Evolutionary conservation across 208 protist species (phyloP).

Genomic region (Trypanosoma rangeli): DNA sequence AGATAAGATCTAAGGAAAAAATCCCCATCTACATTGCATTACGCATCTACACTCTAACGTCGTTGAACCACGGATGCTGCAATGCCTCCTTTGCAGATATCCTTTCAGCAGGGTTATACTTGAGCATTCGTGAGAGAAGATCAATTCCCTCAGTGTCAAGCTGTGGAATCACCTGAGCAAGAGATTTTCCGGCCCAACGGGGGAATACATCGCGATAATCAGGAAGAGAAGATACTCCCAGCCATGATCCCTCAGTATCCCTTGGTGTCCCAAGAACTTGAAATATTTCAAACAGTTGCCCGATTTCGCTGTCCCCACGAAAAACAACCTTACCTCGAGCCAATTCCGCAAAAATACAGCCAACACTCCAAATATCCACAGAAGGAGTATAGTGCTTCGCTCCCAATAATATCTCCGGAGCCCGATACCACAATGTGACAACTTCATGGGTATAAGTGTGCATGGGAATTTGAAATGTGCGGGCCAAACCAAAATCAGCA

Average conservation of each 20-base stretch:
- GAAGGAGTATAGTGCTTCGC: constrained; percentile 98
- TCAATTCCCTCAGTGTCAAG: constrained; percentile 83
- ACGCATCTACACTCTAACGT: constrained; percentile 50
- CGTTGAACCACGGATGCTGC: constrained; percentile 90
- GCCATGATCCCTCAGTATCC: constrained; percentile 95
- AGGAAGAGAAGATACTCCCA: constrained; percentile 96
- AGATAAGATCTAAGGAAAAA: neutral
- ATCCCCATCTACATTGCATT: constrained; percentile 10
- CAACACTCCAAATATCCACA: constrained; percentile 99
- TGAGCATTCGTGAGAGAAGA: constrained; percentile 88
- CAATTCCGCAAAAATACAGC: constrained; percentile 99
- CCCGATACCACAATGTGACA: constrained; percentile 99
- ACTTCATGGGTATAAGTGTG: constrained; percentile 99
- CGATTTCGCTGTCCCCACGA: constrained; percentile 97
- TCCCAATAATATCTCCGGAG: constrained; percentile 99
- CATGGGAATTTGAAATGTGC: constrained; percentile 98
- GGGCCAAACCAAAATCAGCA: constrained; percentile 97
- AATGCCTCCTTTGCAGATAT: constrained; percentile 91
- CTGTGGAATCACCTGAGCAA: constrained; percentile 65
- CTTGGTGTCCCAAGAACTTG: constrained; percentile 95
- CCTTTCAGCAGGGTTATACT: constrained; percentile 85
- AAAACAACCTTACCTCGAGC: constrained; percentile 95
- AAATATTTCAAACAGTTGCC: constrained; percentile 99
- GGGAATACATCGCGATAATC: constrained; percentile 97
- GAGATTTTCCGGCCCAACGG: constrained; percentile 82